phyloP scores from a whole-genome alignment of 805 yeast genomes.

The Kluyveromyces starmeri region DNA sequence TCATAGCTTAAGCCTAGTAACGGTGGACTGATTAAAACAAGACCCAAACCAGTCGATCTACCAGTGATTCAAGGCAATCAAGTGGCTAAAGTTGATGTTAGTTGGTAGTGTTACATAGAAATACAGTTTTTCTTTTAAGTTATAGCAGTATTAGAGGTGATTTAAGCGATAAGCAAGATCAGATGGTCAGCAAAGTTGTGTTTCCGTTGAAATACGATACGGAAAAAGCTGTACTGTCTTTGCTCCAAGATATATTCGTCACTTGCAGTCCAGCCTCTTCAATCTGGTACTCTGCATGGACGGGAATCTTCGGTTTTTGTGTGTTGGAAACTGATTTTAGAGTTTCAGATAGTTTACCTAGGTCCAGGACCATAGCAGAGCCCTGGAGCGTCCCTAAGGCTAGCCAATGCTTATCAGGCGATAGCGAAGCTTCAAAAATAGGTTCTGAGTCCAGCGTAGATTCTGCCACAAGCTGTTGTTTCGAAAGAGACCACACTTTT shows the following conservation, averaged over 20 bases:
- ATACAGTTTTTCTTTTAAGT: too few species aligned
- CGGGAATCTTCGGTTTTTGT: conserved; percentile 17
- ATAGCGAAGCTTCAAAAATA: conserved; percentile 44
- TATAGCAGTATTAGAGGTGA: too few species aligned
- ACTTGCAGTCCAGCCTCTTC: conserved; percentile 20
- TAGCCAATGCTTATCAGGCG: conserved; percentile 39
- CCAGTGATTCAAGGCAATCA: too few species aligned
- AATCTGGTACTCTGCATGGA: conserved; percentile 19
- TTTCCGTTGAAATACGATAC: conserved; percentile 28
- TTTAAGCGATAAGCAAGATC: too few species aligned
- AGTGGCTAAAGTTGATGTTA: too few species aligned
- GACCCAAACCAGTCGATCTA: too few species aligned
- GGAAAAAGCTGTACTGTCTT: conserved; percentile 20
- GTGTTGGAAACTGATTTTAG: background rate
- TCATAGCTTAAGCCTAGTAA: too few species aligned
- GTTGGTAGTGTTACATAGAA: too few species aligned
- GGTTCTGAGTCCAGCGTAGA: conserved; percentile 42
- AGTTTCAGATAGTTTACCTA: conserved; percentile 15
- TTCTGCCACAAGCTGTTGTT: conserved; percentile 17
- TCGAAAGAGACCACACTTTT: conserved; percentile 52
- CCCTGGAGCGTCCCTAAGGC: conserved; percentile 67
- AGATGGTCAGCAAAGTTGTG: conserved; percentile 17
- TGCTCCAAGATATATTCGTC: conserved; percentile 31
- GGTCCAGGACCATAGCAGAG: conserved; percentile 43
- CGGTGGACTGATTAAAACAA: too few species aligned